Conservation (phyloP, 768 basidiomycete genomes). For the Suillus discolor region DNA sequence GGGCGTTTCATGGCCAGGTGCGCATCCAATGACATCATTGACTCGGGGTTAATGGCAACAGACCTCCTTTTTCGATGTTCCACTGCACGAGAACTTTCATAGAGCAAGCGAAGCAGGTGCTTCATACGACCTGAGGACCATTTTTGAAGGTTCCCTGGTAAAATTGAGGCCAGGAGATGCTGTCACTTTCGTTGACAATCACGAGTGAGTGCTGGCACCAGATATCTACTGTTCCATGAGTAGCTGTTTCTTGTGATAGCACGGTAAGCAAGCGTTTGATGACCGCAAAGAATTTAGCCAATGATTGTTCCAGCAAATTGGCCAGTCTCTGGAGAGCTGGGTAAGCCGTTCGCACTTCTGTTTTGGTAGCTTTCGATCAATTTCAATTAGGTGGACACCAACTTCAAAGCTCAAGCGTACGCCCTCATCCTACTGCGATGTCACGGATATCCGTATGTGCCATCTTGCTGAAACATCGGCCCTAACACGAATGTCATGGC, state of each 20-base stretch:
- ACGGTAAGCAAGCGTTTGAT: constrained; percentile 49
- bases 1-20: constrained; percentile 68
- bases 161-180: constrained; percentile 74
- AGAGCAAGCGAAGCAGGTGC: constrained; percentile 69
- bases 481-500: constrained; percentile 1
- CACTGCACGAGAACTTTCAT: constrained; percentile 83
- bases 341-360: constrained; percentile 39
- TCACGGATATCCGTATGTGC: constrained; percentile 71
- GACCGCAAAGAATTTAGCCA: neutral
- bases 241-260: constrained; percentile 35
- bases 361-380: neutral
- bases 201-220: constrained; percentile 59
- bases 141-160: constrained; percentile 72
- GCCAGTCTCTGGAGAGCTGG: constrained; percentile 84
- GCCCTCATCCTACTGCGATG: constrained; percentile 74
- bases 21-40: constrained; percentile 15
- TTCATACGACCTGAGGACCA: constrained; percentile 73
- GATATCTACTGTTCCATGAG: neutral
- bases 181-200: constrained; percentile 90
- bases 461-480: constrained; percentile 3
- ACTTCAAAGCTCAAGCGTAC: constrained; percentile 84
- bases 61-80: constrained; percentile 91
- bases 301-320: constrained; percentile 49
- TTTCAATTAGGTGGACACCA: constrained; percentile 54
- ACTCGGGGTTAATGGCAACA: constrained; percentile 32